Conservation (phyloP, 257 asterid species). For the Solanum tacnaense region DNA sequence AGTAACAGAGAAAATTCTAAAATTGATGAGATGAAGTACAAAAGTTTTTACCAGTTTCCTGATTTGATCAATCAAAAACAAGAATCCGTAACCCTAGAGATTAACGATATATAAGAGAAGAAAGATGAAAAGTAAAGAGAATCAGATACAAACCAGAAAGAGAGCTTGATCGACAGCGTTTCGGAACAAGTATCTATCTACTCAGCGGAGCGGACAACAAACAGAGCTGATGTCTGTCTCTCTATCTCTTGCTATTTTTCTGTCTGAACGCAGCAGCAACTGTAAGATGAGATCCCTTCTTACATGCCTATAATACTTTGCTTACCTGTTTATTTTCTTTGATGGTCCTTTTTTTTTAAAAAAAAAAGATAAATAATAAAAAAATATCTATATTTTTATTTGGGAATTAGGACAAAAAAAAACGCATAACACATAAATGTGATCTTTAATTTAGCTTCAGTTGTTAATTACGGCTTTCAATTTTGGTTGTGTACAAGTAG, state of each 20-base stretch:
- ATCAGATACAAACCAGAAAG: not conserved
- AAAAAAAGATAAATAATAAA: not conserved
- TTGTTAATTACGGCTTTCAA: not conserved
- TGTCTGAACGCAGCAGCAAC: not conserved
- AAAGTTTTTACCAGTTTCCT: not conserved
- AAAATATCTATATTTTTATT: not conserved
- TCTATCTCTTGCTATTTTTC: not conserved
- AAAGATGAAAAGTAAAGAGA: not conserved
- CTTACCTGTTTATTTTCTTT: not conserved
- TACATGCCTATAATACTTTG: not conserved
- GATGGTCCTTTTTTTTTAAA: not conserved
- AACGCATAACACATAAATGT: not conserved
- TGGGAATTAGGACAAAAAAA: not conserved
- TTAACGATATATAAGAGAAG: not conserved
- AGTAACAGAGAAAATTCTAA: not conserved
- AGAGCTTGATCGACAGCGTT: not conserved
- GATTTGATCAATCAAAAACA: not conserved
- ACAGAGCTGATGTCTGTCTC: not conserved
- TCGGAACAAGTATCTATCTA: not conserved
- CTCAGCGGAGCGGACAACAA: not conserved
- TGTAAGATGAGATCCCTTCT: not conserved
- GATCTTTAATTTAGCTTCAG: no score
- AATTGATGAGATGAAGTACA: not conserved
- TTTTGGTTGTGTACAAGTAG: rapidly evolving
- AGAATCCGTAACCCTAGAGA: not conserved